Conservation (phyloP, 257 asterid species). For the Fraxinus excelsior region DNA sequence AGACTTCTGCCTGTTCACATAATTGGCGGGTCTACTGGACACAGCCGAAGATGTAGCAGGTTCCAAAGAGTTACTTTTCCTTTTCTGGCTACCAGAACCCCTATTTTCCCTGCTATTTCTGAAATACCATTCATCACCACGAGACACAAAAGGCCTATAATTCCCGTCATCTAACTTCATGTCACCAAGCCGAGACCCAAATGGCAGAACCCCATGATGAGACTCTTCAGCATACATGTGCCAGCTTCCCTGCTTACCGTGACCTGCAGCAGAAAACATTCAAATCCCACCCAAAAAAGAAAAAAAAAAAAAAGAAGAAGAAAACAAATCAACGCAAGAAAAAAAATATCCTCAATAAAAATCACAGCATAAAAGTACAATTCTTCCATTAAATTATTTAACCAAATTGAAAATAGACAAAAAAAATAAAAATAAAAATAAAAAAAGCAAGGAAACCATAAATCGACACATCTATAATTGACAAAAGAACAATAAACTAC, state of each 20-base stretch:
- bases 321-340: slow-evolving; percentile 28
- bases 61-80: slow-evolving; percentile 66
- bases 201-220: slow-evolving; percentile 63
- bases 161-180: slow-evolving; percentile 72
- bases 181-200: slow-evolving; percentile 61
- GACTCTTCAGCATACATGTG: slow-evolving; percentile 68
- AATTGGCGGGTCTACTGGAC: slow-evolving; percentile 42
- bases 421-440: no score
- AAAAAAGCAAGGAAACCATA: background rate
- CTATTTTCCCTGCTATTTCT: slow-evolving; percentile 69
- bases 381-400: background rate
- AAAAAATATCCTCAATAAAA: slow-evolving; percentile 10
- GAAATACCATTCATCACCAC: slow-evolving; percentile 59
- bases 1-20: slow-evolving; percentile 24
- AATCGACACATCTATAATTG: background rate
- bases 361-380: background rate
- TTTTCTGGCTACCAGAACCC: slow-evolving; percentile 70
- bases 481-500: slow-evolving; percentile 21
- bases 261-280: slow-evolving; percentile 67
- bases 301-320: background rate
- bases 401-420: background rate
- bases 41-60: slow-evolving; percentile 50
- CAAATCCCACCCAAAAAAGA: slow-evolving; percentile 1
- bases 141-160: slow-evolving; percentile 53
- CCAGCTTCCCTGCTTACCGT: slow-evolving; percentile 92